Evolutionary conservation across 345 rosid genomes (phyloP).

Genomic region (Aegle marmelos): DNA sequence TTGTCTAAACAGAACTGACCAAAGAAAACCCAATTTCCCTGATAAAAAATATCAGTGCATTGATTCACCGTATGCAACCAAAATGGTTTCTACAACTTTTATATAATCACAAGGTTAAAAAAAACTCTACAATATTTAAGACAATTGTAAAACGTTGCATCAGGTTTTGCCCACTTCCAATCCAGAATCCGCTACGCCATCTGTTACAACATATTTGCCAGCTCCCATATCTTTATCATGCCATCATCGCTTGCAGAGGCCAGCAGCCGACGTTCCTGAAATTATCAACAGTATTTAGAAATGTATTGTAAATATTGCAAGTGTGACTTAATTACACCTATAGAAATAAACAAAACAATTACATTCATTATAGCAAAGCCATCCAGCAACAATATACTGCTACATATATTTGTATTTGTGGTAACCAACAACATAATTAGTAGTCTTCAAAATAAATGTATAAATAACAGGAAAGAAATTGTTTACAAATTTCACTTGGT

Average conservation of each 20-base stretch:
- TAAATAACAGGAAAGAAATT: background rate
- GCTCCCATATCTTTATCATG: slow-evolving; percentile 72
- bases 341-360: background rate
- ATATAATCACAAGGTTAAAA: background rate
- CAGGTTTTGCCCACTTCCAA: slow-evolving; percentile 51
- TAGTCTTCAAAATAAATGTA: background rate
- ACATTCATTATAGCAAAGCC: background rate
- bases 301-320: background rate
- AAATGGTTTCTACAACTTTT: slow-evolving; percentile 2
- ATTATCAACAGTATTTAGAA: background rate
- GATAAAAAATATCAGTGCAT: background rate
- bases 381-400: background rate
- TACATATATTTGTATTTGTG: background rate
- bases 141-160: slow-evolving; percentile 7
- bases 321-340: background rate
- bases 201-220: slow-evolving; percentile 34
- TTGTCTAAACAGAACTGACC: background rate
- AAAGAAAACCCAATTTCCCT: background rate
- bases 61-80: background rate
- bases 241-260: slow-evolving; percentile 92
- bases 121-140: background rate
- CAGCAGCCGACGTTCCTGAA: slow-evolving; percentile 56
- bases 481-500: background rate
- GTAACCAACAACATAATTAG: background rate
- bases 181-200: slow-evolving; percentile 42